Evolutionary conservation across 2,329 filamentous ascomycete species (phyloP).

Genomic region (Sarocladium brachiariae): DNA sequence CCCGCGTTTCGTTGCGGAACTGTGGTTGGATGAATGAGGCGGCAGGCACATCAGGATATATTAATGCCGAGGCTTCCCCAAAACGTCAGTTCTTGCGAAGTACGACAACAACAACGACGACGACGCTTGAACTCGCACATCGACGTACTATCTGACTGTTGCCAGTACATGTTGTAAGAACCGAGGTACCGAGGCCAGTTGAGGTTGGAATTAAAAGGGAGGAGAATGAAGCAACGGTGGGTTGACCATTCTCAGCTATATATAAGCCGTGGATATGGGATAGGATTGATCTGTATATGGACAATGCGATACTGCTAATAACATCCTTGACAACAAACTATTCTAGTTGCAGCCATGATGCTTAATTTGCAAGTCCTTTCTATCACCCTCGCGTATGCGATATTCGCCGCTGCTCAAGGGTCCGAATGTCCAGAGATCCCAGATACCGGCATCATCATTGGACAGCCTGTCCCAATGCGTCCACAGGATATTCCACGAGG

Average conservation of each 20-base stretch:
- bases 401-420: background rate
- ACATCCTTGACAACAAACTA: background rate
- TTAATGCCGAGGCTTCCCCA: constrained; percentile 1
- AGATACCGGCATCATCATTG: background rate
- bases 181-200: background rate
- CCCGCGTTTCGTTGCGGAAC: background rate
- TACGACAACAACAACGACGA: no score
- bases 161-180: background rate
- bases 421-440: constrained; percentile 2
- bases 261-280: no score
- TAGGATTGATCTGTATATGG: no score
- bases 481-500: constrained; percentile 11
- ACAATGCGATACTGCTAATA: no score
- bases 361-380: background rate
- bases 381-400: background rate
- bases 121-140: no score
- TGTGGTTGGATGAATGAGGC: background rate
- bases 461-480: constrained; percentile 7
- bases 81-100: background rate
- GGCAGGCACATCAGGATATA: background rate
- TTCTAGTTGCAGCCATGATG: background rate
- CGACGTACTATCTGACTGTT: no score
- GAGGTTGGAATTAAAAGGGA: no score
- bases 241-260: no score
- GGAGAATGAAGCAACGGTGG: no score